Conservation (phyloP, 192 early-diverging fungal genomes). For the Podila epigama region DNA sequence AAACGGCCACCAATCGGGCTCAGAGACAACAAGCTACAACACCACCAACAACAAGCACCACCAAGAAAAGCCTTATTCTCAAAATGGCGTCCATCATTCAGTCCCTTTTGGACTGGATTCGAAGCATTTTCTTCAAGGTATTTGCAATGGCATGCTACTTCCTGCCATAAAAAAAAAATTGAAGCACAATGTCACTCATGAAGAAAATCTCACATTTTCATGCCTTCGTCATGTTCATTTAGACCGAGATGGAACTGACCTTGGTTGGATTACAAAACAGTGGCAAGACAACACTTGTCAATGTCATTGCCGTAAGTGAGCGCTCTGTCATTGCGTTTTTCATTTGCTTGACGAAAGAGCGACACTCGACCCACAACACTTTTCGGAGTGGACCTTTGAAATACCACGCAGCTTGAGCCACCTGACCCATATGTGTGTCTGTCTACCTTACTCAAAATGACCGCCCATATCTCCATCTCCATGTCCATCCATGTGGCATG, state of each 20-base stretch:
- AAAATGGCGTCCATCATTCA: slow-evolving; percentile 64
- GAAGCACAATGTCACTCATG: not conserved
- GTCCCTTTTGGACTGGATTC: slow-evolving; percentile 75
- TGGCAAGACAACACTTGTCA: slow-evolving; percentile 87
- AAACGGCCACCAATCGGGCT: not conserved
- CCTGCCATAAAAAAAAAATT: not conserved
- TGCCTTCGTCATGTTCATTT: too few species aligned
- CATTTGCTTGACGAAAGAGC: too few species aligned
- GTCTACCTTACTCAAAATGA: too few species aligned
- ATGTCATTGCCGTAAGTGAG: slow-evolving; percentile 80
- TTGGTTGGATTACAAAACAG: slow-evolving; percentile 88
- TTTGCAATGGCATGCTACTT: slow-evolving; percentile 62
- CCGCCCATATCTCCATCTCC: too few species aligned
- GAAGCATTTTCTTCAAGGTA: slow-evolving; percentile 84
- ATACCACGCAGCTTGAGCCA: not conserved
- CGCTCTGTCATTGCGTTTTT: not conserved
- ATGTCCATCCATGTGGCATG: too few species aligned
- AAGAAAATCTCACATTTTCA: slow-evolving; percentile 5
- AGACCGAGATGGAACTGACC: slow-evolving; percentile 90
- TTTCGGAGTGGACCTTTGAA: too few species aligned
- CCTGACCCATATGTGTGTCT: not conserved
- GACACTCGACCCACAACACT: too few species aligned
- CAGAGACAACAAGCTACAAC: not conserved
- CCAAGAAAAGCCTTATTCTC: not conserved
- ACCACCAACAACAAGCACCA: not conserved